phyloP scores from a whole-genome alignment of 2,329 filamentous ascomycete genomes.

The Rosellinia necatrix region DNA sequence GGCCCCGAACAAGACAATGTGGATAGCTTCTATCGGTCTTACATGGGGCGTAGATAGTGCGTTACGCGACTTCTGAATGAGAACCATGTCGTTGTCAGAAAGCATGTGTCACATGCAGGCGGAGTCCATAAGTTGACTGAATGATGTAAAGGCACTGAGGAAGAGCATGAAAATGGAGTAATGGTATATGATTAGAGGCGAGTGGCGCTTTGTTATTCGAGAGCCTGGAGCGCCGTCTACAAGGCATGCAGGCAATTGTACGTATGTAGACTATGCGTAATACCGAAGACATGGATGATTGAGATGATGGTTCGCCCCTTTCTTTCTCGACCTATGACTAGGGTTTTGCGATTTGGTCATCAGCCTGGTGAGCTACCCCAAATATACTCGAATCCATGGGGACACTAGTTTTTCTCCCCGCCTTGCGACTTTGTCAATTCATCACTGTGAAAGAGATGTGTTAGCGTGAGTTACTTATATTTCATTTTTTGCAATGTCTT shows the following conservation, averaged over 20 bases:
- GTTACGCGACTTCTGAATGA: neutral
- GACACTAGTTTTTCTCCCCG: conserved; percentile 64
- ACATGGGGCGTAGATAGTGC: conserved; percentile 67
- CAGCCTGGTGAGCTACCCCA: neutral
- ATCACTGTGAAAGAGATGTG: conserved; percentile 58
- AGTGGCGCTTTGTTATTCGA: conserved; percentile 28
- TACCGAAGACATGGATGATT: conserved; percentile 27
- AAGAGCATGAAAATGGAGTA: conserved; percentile 20
- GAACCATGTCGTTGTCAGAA: neutral
- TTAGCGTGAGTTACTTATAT: conserved; percentile 17
- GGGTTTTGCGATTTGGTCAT: conserved; percentile 2
- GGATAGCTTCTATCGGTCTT: conserved; percentile 90
- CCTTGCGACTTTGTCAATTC: conserved; percentile 75
- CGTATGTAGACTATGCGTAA: conserved; percentile 39
- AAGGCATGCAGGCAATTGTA: conserved; percentile 22
- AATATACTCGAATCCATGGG: neutral
- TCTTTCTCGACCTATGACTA: conserved; percentile 7
- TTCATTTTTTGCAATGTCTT: too few species aligned
- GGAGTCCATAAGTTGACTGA: conserved; percentile 2
- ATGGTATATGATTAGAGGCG: conserved; percentile 24
- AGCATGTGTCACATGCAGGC: conserved; percentile 14
- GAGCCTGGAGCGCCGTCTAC: conserved; percentile 26
- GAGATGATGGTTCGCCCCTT: conserved; percentile 21
- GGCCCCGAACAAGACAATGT: conserved; percentile 71
- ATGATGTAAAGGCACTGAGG: neutral